phyloP scores from a whole-genome alignment of 192 early-diverging fungal species.

The Oehlia diaphana region DNA sequence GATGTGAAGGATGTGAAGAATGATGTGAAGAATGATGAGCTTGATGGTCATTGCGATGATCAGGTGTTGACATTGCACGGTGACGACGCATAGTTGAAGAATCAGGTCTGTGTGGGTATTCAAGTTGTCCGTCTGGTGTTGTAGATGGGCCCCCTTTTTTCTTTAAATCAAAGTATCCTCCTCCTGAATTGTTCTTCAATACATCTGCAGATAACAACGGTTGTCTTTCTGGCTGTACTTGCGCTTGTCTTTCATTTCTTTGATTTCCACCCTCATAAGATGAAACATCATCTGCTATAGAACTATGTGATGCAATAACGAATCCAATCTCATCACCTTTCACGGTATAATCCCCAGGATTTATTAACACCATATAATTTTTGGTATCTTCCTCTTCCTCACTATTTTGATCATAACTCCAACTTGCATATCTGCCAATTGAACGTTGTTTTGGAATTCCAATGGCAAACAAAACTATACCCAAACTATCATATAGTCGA shows the following conservation, averaged over 20 bases:
- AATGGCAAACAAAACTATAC: conserved; percentile 28
- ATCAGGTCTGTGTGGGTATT: conserved; percentile 30
- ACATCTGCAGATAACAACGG: conserved; percentile 16
- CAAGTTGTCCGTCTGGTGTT: background rate
- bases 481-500: conserved; percentile 10
- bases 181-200: conserved; percentile 21
- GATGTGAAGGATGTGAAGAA: background rate
- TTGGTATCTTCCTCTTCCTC: conserved; percentile 6
- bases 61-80: conserved; percentile 30
- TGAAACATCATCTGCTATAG: conserved; percentile 9
- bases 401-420: background rate
- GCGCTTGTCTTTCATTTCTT: background rate
- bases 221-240: conserved; percentile 5
- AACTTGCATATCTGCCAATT: background rate
- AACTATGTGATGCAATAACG: conserved; percentile 22
- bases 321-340: conserved; percentile 34
- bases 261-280: background rate
- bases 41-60: background rate
- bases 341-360: conserved; percentile 32
- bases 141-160: background rate
- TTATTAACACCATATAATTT: conserved; percentile 30
- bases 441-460: conserved; percentile 30
- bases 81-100: conserved; percentile 18
- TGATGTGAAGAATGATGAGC: background rate
- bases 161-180: conserved; percentile 25